Evolutionary conservation across 1,139 yeast species (phyloP), one percentile per base, ranked within the genome.

Genomic region (Saccharomyces uvarum): DNA sequence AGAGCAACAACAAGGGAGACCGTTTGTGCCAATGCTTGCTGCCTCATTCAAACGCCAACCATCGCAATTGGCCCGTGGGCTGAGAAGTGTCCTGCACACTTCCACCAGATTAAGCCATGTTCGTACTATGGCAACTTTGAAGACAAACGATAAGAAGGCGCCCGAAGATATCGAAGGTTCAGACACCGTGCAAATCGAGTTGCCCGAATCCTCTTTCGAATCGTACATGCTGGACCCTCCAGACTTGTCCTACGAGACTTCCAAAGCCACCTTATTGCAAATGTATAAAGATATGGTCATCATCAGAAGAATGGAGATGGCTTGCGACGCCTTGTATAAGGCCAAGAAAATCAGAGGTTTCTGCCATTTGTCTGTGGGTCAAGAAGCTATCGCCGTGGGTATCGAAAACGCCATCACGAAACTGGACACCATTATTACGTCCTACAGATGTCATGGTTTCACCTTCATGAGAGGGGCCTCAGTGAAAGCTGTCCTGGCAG

Each of bases 341-440:
- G 97, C 98, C 70, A 93, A 93, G 80, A 90, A 93, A 78, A 91
- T 93, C 70, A 83, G 98, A 77, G 99, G 99, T 64, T 93, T 93
- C 84, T 90, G 99, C 77, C 99, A 93, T 75, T 82, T 93, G 77
- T 88, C 97, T n/a, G 91, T 88, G 60, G 99, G 99, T 69, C 99
- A 93, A 77, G 99, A 93, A 78, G 99, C 99, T 59, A 82, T 93
- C 74, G 97, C 99, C 58, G 97, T 91, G 60, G 99, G 99, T 73
- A 89, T 93, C 66, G 99, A 93, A 79, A 84, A 86, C 67, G 98
- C 99, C 65, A 87, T 90, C 70, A 83, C 87, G 66, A 78, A 78
- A 61, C 75, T 84, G 63, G 99, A 93, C 75, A 82, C 95, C 60
- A 83, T 93, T 61, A 93, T 93, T 73, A 95, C 99, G 52, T 89